Evolutionary conservation across 148 eudicot species (phyloP).

Genomic region (Rhododendron henanense): DNA sequence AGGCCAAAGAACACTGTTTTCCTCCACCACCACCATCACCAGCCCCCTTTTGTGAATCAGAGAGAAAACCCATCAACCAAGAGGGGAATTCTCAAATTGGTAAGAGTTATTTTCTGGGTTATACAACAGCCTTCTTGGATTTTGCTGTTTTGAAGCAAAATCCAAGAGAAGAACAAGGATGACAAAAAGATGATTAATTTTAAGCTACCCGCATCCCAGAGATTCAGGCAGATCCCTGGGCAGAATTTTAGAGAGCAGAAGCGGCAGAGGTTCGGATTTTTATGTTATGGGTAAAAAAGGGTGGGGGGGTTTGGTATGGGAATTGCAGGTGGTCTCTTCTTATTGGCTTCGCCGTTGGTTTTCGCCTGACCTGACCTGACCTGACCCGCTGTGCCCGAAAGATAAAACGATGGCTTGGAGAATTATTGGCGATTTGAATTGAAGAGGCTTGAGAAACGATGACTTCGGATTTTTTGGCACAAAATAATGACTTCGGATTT

Average conservation of each 20-base stretch:
- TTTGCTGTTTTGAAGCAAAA: not conserved
- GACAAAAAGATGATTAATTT: not conserved
- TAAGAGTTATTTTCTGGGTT: not conserved
- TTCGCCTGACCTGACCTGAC: not conserved
- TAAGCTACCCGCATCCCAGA: slow-evolving; percentile 1
- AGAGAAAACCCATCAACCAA: slow-evolving; percentile 32
- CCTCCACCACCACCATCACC: slow-evolving; percentile 12
- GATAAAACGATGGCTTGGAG: not conserved
- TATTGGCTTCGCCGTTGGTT: not conserved
- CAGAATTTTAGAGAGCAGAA: not conserved
- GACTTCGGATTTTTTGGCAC: no score
- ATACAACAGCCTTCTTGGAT: not conserved
- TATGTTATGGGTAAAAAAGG: not conserved
- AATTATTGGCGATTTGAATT: not conserved
- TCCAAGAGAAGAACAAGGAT: not conserved
- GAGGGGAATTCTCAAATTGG: not conserved
- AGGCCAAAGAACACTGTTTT: slow-evolving; percentile 23
- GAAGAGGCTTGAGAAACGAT: no score
- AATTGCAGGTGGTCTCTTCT: not conserved
- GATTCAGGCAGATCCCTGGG: slow-evolving; percentile 5
- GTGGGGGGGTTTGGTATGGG: not conserved
- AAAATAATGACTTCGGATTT: no score
- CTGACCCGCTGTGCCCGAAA: not conserved
- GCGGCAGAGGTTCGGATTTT: not conserved
- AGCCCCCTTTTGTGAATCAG: slow-evolving; percentile 23